Percentiles rank a stretch among this genome's conserved stretches.
Conservation (phyloP, 352 stramenopile genomes). For the Globisporangium iwayamae region DNA sequence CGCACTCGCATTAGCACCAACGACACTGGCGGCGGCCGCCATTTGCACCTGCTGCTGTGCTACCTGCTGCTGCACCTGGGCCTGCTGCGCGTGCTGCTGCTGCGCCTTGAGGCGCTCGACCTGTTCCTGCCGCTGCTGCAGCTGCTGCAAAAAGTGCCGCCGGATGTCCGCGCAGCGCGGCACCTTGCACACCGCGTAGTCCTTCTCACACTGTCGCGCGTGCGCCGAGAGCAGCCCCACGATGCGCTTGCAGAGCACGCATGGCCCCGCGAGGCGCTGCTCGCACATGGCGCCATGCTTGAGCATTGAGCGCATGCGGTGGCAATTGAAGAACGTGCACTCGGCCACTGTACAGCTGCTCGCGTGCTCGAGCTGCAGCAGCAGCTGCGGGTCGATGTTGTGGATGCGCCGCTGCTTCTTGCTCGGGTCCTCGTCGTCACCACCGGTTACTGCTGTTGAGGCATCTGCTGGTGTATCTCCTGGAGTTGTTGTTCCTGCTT, state of each 20-base stretch:
- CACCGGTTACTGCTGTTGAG: constrained; percentile 7
- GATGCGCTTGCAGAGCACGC: constrained; percentile 85
- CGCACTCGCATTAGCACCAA: not conserved
- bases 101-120: constrained; percentile 41
- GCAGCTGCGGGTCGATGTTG: constrained; percentile 84
- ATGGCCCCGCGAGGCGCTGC: constrained; percentile 74
- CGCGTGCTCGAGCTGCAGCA: constrained; percentile 83
- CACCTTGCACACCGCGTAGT: constrained; percentile 74
- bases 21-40: not conserved
- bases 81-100: constrained; percentile 29
- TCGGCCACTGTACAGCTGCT: constrained; percentile 66
- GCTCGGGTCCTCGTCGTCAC: constrained; percentile 68
- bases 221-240: constrained; percentile 80
- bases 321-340: constrained; percentile 85
- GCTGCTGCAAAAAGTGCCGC: constrained; percentile 74
- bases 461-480: constrained; percentile 3
- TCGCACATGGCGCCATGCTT: constrained; percentile 87
- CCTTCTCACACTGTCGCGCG: constrained; percentile 77
- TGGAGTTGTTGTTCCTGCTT: not conserved
- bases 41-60: constrained; percentile 8
- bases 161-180: constrained; percentile 84
- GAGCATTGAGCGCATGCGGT: constrained; percentile 86
- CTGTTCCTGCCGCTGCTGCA: constrained; percentile 74
- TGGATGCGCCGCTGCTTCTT: constrained; percentile 90
- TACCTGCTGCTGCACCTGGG: constrained; percentile 11